Evolutionary conservation across 768 basidiomycete species (phyloP), one percentile per base, ranked within the genome.

Genomic region (Rhizopogon roseolus): DNA sequence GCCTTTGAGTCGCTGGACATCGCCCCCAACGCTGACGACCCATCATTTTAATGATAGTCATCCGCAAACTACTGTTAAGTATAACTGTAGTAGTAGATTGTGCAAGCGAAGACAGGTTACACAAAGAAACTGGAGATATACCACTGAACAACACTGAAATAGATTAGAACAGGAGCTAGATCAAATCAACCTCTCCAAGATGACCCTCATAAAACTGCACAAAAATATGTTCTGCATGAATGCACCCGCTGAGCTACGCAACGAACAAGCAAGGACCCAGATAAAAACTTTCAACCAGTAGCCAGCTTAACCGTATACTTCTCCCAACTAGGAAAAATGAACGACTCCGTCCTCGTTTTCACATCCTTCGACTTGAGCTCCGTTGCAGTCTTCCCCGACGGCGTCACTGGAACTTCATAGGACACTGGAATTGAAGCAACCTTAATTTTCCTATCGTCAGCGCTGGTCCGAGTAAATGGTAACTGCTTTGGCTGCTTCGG

Each of bases 291-390:
- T 64, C 60, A 63, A n/a, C 58, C 56, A 19, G 55, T 69, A 34
- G 65, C 66, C 36, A 66, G 71, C 59, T 75, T 76, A 38, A 86
- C 75, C 39, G 76, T 63, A 64, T 88, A 86, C 54, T 81, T 72
- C 64, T 87, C 84, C 85, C 85, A 88, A 50, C 75, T 79, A 28
- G 85, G 84, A 63, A 80, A 82, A 16, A 72, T 58, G 34, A 79
- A 72, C 54, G 77, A 76, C 66, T 78, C 81, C 16, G 70, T 69
- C 63, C 68, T 67, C 37, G 61, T 64, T 53, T 60, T 70, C 37
- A 67, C 65, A 50, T 69, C 68, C 57, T 57, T 60, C 48, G 65
- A 29, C 48, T 22, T 57, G 36, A 62, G 56, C 52, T 64, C 62
- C 7, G 60, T 59, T 39, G 70, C 48, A 10, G 59, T 61, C 2